phyloP scores from a whole-genome alignment of 768 basidiomycete genomes.

The Boletus coccyginus region DNA sequence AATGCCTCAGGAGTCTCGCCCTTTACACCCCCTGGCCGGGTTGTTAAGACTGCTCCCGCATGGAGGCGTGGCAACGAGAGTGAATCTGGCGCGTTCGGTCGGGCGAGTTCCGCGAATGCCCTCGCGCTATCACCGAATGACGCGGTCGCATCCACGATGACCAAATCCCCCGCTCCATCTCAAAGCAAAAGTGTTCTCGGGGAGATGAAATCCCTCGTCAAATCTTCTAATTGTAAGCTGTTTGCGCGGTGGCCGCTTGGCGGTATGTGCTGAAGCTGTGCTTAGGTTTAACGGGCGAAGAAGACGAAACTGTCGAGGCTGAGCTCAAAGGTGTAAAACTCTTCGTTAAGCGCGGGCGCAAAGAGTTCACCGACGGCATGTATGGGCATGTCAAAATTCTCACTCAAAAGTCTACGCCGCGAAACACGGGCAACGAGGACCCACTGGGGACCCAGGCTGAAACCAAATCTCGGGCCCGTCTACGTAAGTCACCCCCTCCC shows the following conservation, averaged over 20 bases:
- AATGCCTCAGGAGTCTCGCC: constrained; percentile 23
- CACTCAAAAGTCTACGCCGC: constrained; percentile 26
- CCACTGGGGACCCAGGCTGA: constrained; percentile 5
- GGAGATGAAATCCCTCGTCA: background rate
- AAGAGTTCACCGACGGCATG: constrained; percentile 59
- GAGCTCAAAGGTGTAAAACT: constrained; percentile 63
- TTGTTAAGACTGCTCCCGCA: constrained; percentile 20
- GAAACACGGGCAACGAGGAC: background rate
- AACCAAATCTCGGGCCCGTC: constrained; percentile 23
- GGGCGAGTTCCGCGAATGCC: background rate
- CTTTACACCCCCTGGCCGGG: constrained; percentile 18
- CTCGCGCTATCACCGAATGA: constrained; percentile 24
- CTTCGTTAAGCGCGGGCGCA: constrained; percentile 38
- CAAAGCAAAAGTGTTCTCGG: background rate
- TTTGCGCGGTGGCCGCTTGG: background rate
- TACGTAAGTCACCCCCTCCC: constrained; percentile 30
- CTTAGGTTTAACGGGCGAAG: constrained; percentile 55
- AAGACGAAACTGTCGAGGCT: constrained; percentile 53
- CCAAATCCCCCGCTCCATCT: background rate
- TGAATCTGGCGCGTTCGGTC: constrained; percentile 10
- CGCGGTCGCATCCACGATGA: background rate
- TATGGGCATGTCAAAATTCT: constrained; percentile 61
- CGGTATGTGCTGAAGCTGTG: background rate
- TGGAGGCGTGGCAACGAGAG: constrained; percentile 20
- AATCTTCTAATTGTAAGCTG: constrained; percentile 19